These are phyloP conservation scores for Venturiaceae sp. DNA, from an alignment of 2,329 filamentous ascomycete species.

Conservation along the genomic window DNA sequence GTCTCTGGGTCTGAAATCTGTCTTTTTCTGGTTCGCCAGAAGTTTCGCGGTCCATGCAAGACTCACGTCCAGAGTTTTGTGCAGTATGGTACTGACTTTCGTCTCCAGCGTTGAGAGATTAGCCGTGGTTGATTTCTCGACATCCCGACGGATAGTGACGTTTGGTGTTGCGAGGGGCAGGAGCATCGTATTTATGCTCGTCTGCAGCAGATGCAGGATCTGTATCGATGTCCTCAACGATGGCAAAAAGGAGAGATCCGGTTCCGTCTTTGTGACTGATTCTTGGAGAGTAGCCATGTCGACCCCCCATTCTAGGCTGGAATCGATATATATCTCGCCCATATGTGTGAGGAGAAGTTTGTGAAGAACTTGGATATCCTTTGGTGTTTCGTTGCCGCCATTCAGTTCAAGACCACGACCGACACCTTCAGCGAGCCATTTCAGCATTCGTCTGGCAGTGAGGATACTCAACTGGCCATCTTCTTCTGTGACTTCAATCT, in stretches of 20 bases:
- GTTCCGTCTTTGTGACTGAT: constrained; percentile 66
- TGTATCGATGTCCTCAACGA: constrained; percentile 73
- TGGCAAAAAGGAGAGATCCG: constrained; percentile 76
- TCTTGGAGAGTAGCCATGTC: constrained; percentile 72
- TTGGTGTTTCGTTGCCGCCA: constrained; percentile 75
- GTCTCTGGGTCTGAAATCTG: constrained; percentile 82
- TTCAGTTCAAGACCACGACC: constrained; percentile 86
- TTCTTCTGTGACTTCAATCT: constrained; percentile 83
- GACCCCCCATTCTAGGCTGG: constrained; percentile 49
- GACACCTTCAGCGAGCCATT: constrained; percentile 93
- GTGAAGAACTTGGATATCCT: constrained; percentile 80
- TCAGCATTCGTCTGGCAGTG: constrained; percentile 97
- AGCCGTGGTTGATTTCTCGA: constrained; percentile 70
- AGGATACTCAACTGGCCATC: constrained; percentile 74
- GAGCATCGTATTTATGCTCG: constrained; percentile 82
- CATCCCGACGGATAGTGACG: constrained; percentile 78
- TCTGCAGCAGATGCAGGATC: constrained; percentile 86
- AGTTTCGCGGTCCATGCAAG: constrained; percentile 67
- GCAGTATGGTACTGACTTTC: constrained; percentile 65
- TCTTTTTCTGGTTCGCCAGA: constrained; percentile 71
- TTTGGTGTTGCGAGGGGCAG: constrained; percentile 83
- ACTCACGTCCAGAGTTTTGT: constrained; percentile 61
- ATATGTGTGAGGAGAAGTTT: constrained; percentile 77
- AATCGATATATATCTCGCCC: constrained; percentile 70
- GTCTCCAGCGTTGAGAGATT: constrained; percentile 73